phyloP scores from a whole-genome alignment of 352 stramenopile species.

The Albugo laibachii region DNA sequence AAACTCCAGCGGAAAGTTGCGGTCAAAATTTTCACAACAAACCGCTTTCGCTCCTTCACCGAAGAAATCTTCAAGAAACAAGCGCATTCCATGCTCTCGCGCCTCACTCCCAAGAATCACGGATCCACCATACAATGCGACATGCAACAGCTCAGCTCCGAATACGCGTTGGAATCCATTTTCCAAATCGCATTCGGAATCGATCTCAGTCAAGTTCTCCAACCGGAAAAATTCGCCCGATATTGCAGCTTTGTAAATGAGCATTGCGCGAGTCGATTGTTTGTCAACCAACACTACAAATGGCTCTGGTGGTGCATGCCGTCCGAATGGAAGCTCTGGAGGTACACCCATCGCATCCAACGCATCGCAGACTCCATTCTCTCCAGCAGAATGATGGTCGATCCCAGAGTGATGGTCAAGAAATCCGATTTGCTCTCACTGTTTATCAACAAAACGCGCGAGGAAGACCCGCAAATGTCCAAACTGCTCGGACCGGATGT shows the following conservation, averaged over 20 bases:
- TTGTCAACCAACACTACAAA: conserved; percentile 50
- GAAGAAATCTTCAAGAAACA: conserved; percentile 11
- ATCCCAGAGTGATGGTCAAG: conserved; percentile 19
- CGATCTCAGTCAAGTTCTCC: background rate
- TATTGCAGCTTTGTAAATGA: conserved; percentile 3
- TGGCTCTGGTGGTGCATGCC: conserved; percentile 32
- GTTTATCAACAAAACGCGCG: conserved; percentile 1
- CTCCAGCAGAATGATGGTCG: conserved; percentile 6
- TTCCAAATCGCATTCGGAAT: background rate
- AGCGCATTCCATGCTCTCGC: background rate
- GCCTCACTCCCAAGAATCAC: background rate
- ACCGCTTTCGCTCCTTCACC: conserved; percentile 10
- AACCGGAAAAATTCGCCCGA: background rate
- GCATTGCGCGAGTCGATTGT: conserved; percentile 28
- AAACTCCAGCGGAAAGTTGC: conserved; percentile 14
- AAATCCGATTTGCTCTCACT: conserved; percentile 7
- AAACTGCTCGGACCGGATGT: conserved; percentile 13
- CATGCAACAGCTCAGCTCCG: background rate
- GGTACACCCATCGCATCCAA: conserved; percentile 7
- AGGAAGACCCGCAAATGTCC: conserved; percentile 2
- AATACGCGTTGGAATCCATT: background rate
- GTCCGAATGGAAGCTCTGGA: conserved; percentile 18
- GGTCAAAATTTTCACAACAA: conserved; percentile 14
- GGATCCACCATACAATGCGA: background rate
- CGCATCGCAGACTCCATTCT: conserved; percentile 22